Percentiles rank a stretch among this genome's conserved stretches.
Evolutionary conservation across 352 stramenopile species (phyloP).

Genomic region (Globisporangium iwayamae): DNA sequence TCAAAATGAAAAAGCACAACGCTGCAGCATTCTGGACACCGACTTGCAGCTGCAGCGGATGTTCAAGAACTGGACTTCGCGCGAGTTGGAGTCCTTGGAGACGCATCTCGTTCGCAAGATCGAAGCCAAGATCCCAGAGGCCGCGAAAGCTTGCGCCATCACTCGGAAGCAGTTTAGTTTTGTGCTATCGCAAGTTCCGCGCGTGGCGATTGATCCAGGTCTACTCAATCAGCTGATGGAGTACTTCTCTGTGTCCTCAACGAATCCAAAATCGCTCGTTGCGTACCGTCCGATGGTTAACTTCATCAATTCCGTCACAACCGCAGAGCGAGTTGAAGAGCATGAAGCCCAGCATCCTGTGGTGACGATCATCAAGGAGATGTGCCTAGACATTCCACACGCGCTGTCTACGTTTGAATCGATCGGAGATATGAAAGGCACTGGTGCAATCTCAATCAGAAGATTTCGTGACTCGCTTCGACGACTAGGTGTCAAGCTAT

Average conservation of each 20-base stretch:
- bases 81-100: slow-evolving; percentile 37
- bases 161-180: slow-evolving; percentile 54
- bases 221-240: slow-evolving; percentile 39
- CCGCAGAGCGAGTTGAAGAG: slow-evolving; percentile 25
- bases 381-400: slow-evolving; percentile 31
- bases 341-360: slow-evolving; percentile 23
- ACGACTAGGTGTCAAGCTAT: slow-evolving; percentile 32
- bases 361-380: slow-evolving; percentile 24
- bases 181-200: slow-evolving; percentile 40
- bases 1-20: not conserved
- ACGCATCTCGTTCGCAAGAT: slow-evolving; percentile 34
- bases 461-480: slow-evolving; percentile 39
- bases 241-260: slow-evolving; percentile 31
- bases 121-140: slow-evolving; percentile 31
- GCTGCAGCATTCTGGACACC: slow-evolving; percentile 26
- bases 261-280: slow-evolving; percentile 17
- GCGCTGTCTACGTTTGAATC: slow-evolving; percentile 34
- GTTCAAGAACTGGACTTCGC: slow-evolving; percentile 36
- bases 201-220: slow-evolving; percentile 35
- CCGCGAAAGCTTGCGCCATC: slow-evolving; percentile 23
- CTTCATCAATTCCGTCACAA: slow-evolving; percentile 44
- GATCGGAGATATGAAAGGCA: slow-evolving; percentile 46
- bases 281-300: slow-evolving; percentile 41
- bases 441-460: slow-evolving; percentile 35
- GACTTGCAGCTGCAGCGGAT: slow-evolving; percentile 35